Base-by-base conservation (phyloP, 139 green algal genomes). In the Ostreobium quekettii region DNA sequence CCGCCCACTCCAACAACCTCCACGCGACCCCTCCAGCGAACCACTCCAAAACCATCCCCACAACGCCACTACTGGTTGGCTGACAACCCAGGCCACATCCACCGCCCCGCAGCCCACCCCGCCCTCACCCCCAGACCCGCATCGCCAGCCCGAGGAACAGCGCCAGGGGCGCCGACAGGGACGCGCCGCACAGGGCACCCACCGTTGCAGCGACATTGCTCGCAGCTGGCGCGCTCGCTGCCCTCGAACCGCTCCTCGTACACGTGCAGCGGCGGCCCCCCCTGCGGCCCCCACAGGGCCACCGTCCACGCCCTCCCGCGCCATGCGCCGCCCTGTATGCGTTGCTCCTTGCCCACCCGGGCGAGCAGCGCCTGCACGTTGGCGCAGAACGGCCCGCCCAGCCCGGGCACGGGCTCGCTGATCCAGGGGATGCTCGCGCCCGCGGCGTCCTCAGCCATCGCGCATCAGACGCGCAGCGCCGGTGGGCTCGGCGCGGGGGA, bases 171-270 rank as follows among this genome's bases (percentile, higher is more conserved):
- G n/a, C 48, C 36, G 31, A 29, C 4, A 58, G 7, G 4, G n/a
- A 42, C 32, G 22, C 19, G 4, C 4, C 4, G 30, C 2, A 19
- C 42, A 19, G 4, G 3, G 11, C 28, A 11, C 81, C 72, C 70
- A 95, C 88, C 89, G 70, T 93, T 91, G 53, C 90, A 91, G 6
- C 89, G 74, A 68, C 89, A 96, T 39, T 85, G 78, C 63, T 96
- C 89, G 66, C 89, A 96, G 8, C 78, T 75, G 29, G 72, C 60
- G n/a, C n/a, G n/a, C 0, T 37, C 36, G 29, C 35, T 37, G 24
- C 63, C 76, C 61, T 77, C 22, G 26, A 78, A 47, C 19, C 71
- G 62, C 65, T 89, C 83, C 70, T 87, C 77, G 36, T 87, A 87
- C 1, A 89, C 64, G 64, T 86, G 79, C 57, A 89, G 74, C 15